Percentiles rank a stretch among this genome's conserved stretches.
phyloP scores from a whole-genome alignment of 2,329 filamentous ascomycete genomes.

The Fusarium nematophilum region DNA sequence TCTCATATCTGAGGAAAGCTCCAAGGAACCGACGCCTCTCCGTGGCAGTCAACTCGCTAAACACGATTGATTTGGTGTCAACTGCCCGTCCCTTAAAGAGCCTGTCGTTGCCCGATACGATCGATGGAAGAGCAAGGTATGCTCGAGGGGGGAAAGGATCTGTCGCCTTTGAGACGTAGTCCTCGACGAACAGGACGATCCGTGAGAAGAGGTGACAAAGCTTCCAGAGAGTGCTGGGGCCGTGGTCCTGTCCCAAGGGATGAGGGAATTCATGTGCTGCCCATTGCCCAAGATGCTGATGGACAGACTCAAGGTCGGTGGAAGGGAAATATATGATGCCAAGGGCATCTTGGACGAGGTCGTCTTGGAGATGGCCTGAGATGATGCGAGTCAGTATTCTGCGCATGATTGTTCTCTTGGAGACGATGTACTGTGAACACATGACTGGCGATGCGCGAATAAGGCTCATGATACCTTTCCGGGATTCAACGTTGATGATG shows the following conservation, averaged over 20 bases:
- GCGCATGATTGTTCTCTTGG: neutral
- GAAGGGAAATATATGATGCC: neutral
- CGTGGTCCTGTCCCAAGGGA: neutral
- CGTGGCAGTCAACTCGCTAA: neutral
- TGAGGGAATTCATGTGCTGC: neutral
- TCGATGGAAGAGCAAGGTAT: neutral
- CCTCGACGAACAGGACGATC: neutral
- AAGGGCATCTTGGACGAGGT: neutral
- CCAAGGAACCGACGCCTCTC: neutral
- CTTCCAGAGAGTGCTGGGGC: neutral
- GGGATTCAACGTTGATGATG: neutral
- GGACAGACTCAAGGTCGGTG: too few species aligned
- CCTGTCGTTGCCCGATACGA: neutral
- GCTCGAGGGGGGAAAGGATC: neutral
- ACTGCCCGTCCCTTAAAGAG: neutral
- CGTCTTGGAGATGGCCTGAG: neutral
- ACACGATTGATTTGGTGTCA: neutral
- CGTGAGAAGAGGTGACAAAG: neutral
- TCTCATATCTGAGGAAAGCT: constrained; percentile 9
- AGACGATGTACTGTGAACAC: neutral
- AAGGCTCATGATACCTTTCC: neutral
- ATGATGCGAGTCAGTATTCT: too few species aligned
- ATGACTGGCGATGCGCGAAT: neutral
- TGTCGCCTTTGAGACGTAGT: constrained; percentile 1
- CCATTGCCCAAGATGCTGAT: neutral